Evolutionary conservation across 768 basidiomycete genomes (phyloP).

Genomic region (Astraeus odoratus): DNA sequence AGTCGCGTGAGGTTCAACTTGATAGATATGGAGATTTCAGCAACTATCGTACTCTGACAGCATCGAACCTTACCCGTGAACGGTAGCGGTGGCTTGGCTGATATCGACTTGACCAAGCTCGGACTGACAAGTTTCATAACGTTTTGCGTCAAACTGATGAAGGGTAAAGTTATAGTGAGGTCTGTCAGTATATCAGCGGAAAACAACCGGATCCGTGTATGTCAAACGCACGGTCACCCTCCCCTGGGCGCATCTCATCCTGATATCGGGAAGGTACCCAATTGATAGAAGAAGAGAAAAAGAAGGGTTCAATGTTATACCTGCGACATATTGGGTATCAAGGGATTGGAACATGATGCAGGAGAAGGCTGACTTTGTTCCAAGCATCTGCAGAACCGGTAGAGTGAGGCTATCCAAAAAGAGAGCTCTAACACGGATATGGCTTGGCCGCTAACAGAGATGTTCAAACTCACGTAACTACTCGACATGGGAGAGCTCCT

Average conservation of each 20-base stretch:
- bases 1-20: conserved; percentile 9
- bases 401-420: conserved; percentile 26
- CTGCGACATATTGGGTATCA: conserved; percentile 7
- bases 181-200: conserved; percentile 36
- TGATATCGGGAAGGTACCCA: conserved; percentile 58
- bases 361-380: conserved; percentile 20
- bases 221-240: conserved; percentile 48
- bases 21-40: neutral
- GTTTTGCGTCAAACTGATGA: conserved; percentile 25
- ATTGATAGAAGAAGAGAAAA: conserved; percentile 35
- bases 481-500: conserved; percentile 9
- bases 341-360: neutral
- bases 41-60: neutral
- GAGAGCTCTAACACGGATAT: conserved; percentile 19
- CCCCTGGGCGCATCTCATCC: conserved; percentile 33
- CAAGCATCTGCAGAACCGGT: conserved; percentile 29
- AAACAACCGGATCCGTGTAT: conserved; percentile 42
- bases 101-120: neutral
- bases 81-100: neutral
- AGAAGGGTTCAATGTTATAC: conserved; percentile 32
- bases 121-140: neutral
- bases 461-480: neutral
- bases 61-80: neutral
- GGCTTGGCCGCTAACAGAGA: conserved; percentile 8
- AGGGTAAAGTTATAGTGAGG: conserved; percentile 44